Percentiles rank a stretch among this genome's conserved stretches.
Evolutionary conservation across 2,329 filamentous ascomycete genomes (phyloP).

Genomic region (Fusarium avenaceum): DNA sequence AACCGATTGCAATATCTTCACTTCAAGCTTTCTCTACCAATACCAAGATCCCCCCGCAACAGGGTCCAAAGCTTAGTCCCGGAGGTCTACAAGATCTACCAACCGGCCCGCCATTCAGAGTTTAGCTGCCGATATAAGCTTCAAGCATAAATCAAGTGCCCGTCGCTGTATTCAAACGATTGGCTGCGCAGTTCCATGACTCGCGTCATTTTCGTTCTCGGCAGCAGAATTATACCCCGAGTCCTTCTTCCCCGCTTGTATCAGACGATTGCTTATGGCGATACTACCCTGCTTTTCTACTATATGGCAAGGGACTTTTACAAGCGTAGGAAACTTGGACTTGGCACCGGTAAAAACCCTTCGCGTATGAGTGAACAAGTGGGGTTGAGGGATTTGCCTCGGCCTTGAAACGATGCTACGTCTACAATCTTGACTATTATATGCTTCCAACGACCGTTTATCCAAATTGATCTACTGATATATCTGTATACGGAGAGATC

Average conservation of each 20-base stretch:
- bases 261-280: slow-evolving; percentile 26
- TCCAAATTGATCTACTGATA: not conserved
- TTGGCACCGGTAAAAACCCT: not conserved
- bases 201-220: slow-evolving; percentile 4
- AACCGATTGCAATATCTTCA: rapidly evolving
- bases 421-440: slow-evolving; percentile 15
- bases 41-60: not conserved
- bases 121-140: slow-evolving; percentile 31
- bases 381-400: not conserved
- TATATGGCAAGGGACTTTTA: not conserved
- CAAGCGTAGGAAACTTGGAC: not conserved
- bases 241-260: slow-evolving; percentile 14
- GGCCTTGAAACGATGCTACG: not conserved
- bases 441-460: no score
- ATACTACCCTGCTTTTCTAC: slow-evolving; percentile 1
- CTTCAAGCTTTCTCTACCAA: rapidly evolving
- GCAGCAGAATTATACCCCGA: slow-evolving; percentile 39
- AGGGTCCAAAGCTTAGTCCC: slow-evolving; percentile 18
- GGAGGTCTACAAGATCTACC: slow-evolving; percentile 23
- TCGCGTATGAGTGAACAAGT: not conserved
- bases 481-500: not conserved
- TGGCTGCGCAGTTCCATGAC: not conserved
- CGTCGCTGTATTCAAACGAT: not conserved
- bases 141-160: slow-evolving; percentile 10
- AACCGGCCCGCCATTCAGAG: slow-evolving; percentile 25